Evolutionary conservation across 495 filamentous ascomycete species (phyloP).

Genomic region (Aspergillus olivimuriae): DNA sequence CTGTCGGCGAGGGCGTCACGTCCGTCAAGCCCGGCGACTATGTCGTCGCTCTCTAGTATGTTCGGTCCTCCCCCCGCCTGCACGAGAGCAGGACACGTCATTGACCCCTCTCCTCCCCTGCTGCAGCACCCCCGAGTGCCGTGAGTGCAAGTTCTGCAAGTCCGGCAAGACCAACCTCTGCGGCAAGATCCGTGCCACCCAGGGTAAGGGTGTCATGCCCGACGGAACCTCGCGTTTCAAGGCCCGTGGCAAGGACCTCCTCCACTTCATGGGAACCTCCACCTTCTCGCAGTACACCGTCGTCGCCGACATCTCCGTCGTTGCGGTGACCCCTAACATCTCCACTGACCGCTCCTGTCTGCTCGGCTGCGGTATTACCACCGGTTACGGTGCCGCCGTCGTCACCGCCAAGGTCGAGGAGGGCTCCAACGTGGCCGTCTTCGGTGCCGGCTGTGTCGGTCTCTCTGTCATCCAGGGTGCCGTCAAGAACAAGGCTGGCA

Average conservation of each 20-base stretch:
- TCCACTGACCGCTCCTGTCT: conserved; percentile 94
- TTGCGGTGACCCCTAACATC: conserved; percentile 82
- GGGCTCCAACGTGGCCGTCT: conserved; percentile 83
- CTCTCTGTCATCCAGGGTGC: conserved; percentile 92
- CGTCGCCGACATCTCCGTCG: conserved; percentile 96
- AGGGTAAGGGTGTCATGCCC: conserved; percentile 94
- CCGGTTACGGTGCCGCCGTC: conserved; percentile 91
- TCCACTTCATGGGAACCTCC: conserved; percentile 99
- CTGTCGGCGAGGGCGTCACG: conserved; percentile 91
- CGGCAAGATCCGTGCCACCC: conserved; percentile 98
- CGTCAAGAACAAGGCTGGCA: conserved; percentile 75
- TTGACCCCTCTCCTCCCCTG: not conserved
- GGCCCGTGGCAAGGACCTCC: conserved; percentile 85
- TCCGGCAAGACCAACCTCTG: conserved; percentile 99
- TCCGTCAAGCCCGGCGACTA: conserved; percentile 76
- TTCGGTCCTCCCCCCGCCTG: not conserved
- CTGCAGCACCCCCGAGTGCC: conserved; percentile 85
- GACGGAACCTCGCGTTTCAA: conserved; percentile 95
- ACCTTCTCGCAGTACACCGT: conserved; percentile 99
- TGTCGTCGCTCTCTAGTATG: conserved; percentile 92
- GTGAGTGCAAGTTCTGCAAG: conserved; percentile 98
- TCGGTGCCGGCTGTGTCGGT: conserved; percentile 94
- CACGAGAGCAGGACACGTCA: not conserved
- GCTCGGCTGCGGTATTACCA: conserved; percentile 96
- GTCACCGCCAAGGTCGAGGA: conserved; percentile 88